Evolutionary conservation across 163 green algal genomes (phyloP).

Genomic region (Prototheca wickerhamii): DNA sequence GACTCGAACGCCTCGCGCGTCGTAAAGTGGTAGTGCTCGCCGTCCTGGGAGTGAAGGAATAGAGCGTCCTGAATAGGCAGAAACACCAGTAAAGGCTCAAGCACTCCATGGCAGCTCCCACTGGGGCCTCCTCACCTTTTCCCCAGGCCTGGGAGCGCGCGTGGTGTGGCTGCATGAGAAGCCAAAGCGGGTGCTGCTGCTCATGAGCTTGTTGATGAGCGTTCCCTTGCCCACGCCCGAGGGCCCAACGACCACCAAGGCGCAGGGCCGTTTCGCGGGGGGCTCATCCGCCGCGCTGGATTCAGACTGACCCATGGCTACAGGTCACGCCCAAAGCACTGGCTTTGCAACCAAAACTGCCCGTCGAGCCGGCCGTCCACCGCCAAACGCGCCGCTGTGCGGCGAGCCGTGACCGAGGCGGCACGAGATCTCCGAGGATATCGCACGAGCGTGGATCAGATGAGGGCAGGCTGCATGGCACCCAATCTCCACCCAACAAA

Average conservation of each 20-base stretch:
- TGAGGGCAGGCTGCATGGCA: too few relatives aligned
- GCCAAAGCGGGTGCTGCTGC: conserved; percentile 47
- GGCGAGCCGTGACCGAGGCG: too few relatives aligned
- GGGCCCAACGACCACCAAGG: conserved; percentile 85
- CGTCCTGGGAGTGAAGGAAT: conserved; percentile 42
- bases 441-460: too few relatives aligned
- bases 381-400: too few relatives aligned
- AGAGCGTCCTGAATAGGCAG: neutral
- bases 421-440: too few relatives aligned
- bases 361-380: too few relatives aligned
- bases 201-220: conserved; percentile 74
- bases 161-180: conserved; percentile 94
- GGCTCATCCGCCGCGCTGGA: neutral
- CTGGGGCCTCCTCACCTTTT: conserved; percentile 25
- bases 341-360: too few relatives aligned
- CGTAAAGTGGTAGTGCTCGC: conserved; percentile 85
- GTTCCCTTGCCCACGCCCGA: conserved; percentile 95
- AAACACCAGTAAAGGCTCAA: neutral
- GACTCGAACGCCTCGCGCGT: conserved; percentile 55
- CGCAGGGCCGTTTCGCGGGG: conserved; percentile 8
- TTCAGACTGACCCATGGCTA: neutral
- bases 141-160: conserved; percentile 41
- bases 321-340: too few relatives aligned
- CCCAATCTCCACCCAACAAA: too few relatives aligned
- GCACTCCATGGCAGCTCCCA: neutral